These are phyloP conservation scores for Brettanomyces nanus DNA, from an alignment of 805 yeast species.

Conservation along the genomic window DNA sequence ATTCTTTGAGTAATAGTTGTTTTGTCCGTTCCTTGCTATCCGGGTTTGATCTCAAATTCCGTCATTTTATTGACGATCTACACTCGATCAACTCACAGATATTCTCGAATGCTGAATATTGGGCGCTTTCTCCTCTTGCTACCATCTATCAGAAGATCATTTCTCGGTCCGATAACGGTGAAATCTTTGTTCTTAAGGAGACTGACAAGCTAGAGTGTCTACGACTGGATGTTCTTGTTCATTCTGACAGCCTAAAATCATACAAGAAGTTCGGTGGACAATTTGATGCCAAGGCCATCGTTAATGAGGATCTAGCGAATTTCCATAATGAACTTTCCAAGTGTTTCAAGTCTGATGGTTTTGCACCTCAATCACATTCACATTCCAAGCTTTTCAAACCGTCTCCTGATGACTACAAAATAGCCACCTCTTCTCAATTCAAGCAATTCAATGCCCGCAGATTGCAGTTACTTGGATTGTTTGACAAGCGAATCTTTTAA, in stretches of 20 bases:
- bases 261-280: conserved; percentile 6
- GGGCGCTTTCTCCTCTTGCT: not conserved
- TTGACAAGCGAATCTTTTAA: conserved; percentile 17
- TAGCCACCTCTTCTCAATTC: conserved; percentile 16
- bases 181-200: conserved; percentile 2
- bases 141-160: not conserved
- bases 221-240: not conserved
- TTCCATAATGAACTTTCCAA: conserved; percentile 1
- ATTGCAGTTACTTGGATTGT: conserved; percentile 13
- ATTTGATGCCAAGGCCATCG: conserved; percentile 1
- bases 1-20: not conserved
- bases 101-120: conserved; percentile 1
- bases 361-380: not conserved
- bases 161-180: not conserved
- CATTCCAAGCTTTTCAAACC: not conserved
- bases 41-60: conserved; percentile 3
- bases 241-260: conserved; percentile 6
- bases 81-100: conserved; percentile 1
- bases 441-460: conserved; percentile 16
- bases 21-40: conserved; percentile 3
- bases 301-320: not conserved
- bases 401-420: conserved; percentile 3
- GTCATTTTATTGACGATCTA: not conserved
- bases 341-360: not conserved
- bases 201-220: conserved; percentile 1